Conservation (phyloP, 768 basidiomycete genomes). For the Collybia mongolica region DNA sequence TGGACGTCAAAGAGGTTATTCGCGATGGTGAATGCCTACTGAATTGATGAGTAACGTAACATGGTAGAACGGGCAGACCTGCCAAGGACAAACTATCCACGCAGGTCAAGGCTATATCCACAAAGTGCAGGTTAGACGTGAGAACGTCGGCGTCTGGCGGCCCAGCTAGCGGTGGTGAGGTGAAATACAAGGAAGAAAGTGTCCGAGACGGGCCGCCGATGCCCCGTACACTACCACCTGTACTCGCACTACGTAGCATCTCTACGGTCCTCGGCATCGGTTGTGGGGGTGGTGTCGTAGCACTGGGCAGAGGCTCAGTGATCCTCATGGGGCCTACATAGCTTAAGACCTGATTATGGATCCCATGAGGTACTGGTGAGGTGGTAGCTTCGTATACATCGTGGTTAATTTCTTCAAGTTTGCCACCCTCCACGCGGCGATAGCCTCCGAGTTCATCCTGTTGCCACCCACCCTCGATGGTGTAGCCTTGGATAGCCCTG, state of each 20-base stretch:
- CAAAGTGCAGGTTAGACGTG: neutral
- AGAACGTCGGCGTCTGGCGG: neutral
- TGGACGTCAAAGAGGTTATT: conserved; percentile 18
- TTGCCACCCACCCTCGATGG: conserved; percentile 25
- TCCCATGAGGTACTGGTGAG: neutral
- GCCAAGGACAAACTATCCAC: neutral
- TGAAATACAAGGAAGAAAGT: neutral
- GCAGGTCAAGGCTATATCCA: neutral
- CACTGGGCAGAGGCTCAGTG: conserved; percentile 12
- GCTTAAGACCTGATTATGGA: neutral
- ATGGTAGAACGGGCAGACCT: neutral
- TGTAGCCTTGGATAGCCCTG: conserved; percentile 7
- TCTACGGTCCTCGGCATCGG: conserved; percentile 6
- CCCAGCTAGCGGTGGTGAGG: neutral
- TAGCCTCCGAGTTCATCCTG: conserved; percentile 19
- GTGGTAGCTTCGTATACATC: no score
- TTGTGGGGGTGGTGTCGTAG: conserved; percentile 24
- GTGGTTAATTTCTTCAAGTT: conserved; percentile 25
- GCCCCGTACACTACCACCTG: no score
- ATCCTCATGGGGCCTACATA: conserved; percentile 5
- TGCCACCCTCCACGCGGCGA: conserved; percentile 21
- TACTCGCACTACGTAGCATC: neutral
- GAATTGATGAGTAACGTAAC: no score
- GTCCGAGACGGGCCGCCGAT: no score
- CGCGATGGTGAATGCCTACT: conserved; percentile 24